Conservation (phyloP, 352 stramenopile genomes). For the Globisporangium uncinulatum region DNA sequence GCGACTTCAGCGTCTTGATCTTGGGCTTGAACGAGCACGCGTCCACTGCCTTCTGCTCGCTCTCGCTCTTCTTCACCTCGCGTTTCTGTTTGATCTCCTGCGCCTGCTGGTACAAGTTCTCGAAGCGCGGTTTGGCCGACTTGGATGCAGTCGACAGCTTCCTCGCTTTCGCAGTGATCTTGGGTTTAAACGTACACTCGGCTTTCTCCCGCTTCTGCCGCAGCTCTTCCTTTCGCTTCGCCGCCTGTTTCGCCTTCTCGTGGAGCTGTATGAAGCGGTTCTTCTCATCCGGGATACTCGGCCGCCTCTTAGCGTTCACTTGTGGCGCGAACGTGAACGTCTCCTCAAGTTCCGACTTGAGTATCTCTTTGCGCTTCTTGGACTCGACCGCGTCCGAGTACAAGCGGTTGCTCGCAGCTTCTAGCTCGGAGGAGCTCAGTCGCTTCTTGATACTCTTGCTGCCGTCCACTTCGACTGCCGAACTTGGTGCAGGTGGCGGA, state of each 20-base stretch:
- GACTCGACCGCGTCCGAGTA: conserved; percentile 58
- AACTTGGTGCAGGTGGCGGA: conserved; percentile 7
- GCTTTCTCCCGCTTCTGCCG: conserved; percentile 44
- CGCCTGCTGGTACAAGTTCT: conserved; percentile 73
- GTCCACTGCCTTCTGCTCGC: conserved; percentile 44
- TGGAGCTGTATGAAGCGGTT: conserved; percentile 44
- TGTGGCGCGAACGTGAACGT: conserved; percentile 54
- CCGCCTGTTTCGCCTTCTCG: conserved; percentile 45
- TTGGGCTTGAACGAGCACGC: conserved; percentile 78
- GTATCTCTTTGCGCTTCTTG: conserved; percentile 48
- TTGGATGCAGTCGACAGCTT: conserved; percentile 32
- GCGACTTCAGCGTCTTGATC: conserved; percentile 59
- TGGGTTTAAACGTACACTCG: conserved; percentile 58
- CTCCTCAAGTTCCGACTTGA: conserved; percentile 43
- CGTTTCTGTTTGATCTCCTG: conserved; percentile 61
- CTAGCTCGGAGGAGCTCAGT: conserved; percentile 39
- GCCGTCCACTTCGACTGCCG: conserved; percentile 11
- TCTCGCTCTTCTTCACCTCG: conserved; percentile 60
- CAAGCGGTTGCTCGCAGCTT: conserved; percentile 51
- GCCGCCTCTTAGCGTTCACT: conserved; percentile 51
- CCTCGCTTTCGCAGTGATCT: conserved; percentile 62
- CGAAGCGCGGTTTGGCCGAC: conserved; percentile 36
- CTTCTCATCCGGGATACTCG: conserved; percentile 20
- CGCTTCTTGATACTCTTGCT: conserved; percentile 39
- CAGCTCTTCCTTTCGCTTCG: conserved; percentile 49